Base-by-base conservation (phyloP, 1,139 yeast genomes). In the Ogataea hybrid region DNA sequence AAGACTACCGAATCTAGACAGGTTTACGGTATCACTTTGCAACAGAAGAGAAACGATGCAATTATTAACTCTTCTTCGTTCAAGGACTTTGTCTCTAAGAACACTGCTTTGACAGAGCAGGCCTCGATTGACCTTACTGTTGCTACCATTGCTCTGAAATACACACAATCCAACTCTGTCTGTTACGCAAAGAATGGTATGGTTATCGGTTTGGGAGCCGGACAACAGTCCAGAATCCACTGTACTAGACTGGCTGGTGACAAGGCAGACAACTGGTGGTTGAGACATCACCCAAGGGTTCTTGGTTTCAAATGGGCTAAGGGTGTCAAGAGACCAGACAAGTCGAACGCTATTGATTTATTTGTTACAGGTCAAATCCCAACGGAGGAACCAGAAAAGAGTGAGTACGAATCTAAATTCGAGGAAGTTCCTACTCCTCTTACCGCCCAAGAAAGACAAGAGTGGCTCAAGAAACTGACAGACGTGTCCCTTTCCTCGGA, bases 241-340 rank as follows among this genome's bases (percentile, higher is more conserved):
- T 92, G 98, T 74, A 92, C 98, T 43, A 84, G 98, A 73, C 79
- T 92, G 58, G 98, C 98, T 40, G 98, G 98, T 64, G 98, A 92
- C 62, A 92, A 92, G 76, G 97, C 97, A 52, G 97, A 92, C 69
- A 89, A 88, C 77, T 92, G 97, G 97, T 92, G 98, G 98, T 77
- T 92, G 63, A 85, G 98, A 75, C 97, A 92, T 69, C 97, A 92
- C 68, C 97, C 97, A 57, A 80, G 75, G 64, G 98, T 92, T 16
- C 72, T 92, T 46, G 94, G 74, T 18, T 84, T 92, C 79, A 79
- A 90, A 72, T 92, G 97, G 97, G 95, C 96, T 53, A 87, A 88
- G 73, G 97, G 97, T 62, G 87, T 86, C 57, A 92, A 92, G 79
- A 87, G 97, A 73, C 97, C 98, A 54, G 98, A 92, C 66, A 92